Evolutionary conservation across 768 basidiomycete genomes (phyloP).

Genomic region (Suillus fuscotomentosus): DNA sequence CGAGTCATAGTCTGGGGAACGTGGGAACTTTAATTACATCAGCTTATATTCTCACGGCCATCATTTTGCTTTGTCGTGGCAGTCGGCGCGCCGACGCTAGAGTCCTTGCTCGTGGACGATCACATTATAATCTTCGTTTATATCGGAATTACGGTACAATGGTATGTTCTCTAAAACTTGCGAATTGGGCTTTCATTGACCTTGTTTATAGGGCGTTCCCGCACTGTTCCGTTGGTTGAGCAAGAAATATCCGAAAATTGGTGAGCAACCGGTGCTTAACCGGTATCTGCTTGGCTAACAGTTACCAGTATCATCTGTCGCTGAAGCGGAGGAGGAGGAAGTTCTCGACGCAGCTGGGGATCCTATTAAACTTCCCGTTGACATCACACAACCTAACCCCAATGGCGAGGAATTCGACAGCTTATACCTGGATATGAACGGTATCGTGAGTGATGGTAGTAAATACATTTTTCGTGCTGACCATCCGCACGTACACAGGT

Average conservation of each 20-base stretch:
- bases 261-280: constrained; percentile 40
- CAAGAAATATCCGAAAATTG: constrained; percentile 98
- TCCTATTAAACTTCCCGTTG: constrained; percentile 69
- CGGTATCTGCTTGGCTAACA: not conserved
- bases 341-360: constrained; percentile 67
- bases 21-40: constrained; percentile 6
- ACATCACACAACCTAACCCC: constrained; percentile 83
- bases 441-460: constrained; percentile 62
- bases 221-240: constrained; percentile 98
- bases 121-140: not conserved
- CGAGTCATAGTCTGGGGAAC: constrained; percentile 10
- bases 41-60: not conserved
- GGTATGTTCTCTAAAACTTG: not conserved
- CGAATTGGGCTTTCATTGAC: not conserved
- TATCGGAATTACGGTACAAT: not conserved
- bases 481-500: constrained; percentile 48
- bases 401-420: constrained; percentile 96
- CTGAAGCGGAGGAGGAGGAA: constrained; percentile 80
- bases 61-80: not conserved
- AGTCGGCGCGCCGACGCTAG: not conserved
- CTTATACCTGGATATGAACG: constrained; percentile 99
- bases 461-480: not conserved
- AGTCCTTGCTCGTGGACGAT: not conserved
- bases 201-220: constrained; percentile 80
- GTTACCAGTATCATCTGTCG: constrained; percentile 64